A percentile compares a stretch with the other conserved stretches of the same genome.
Evolutionary conservation across 768 basidiomycete species (phyloP).

Genomic region (Xerocomellus amylosporus): DNA sequence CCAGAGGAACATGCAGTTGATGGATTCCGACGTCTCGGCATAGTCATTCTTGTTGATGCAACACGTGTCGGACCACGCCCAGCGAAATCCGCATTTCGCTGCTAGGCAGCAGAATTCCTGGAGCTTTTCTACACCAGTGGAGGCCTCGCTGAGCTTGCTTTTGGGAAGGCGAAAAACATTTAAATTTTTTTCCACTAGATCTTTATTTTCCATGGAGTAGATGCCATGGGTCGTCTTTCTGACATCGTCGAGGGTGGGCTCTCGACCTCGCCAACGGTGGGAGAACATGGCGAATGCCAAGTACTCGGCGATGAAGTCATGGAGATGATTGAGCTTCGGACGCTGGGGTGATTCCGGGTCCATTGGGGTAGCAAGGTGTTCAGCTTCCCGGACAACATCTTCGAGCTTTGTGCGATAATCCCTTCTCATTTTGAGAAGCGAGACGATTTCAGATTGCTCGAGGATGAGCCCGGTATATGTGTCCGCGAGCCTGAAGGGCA

Average conservation of each 20-base stretch:
- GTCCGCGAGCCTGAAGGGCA: slow-evolving; percentile 27
- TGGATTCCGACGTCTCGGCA: slow-evolving; percentile 27
- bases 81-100: slow-evolving; percentile 31
- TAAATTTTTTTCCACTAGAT: background rate
- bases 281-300: slow-evolving; percentile 29
- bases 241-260: slow-evolving; percentile 19
- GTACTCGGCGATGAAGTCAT: slow-evolving; percentile 16
- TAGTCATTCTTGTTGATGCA: slow-evolving; percentile 26
- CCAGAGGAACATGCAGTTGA: slow-evolving; percentile 32
- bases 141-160: background rate
- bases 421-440: slow-evolving; percentile 14
- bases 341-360: background rate
- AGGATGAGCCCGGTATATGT: slow-evolving; percentile 27
- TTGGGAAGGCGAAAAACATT: background rate
- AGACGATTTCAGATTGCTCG: slow-evolving; percentile 13
- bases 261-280: slow-evolving; percentile 23
- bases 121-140: slow-evolving; percentile 18
- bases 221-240: slow-evolving; percentile 10
- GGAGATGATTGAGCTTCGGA: slow-evolving; percentile 2
- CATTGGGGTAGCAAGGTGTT: background rate
- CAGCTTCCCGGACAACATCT: slow-evolving; percentile 2
- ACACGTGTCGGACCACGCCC: slow-evolving; percentile 32
- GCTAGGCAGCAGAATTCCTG: slow-evolving; percentile 30
- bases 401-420: slow-evolving; percentile 12
- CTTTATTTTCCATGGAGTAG: slow-evolving; percentile 13